Conservation (phyloP, 129 eudicot genomes). For the Escallonia herrerae region DNA sequence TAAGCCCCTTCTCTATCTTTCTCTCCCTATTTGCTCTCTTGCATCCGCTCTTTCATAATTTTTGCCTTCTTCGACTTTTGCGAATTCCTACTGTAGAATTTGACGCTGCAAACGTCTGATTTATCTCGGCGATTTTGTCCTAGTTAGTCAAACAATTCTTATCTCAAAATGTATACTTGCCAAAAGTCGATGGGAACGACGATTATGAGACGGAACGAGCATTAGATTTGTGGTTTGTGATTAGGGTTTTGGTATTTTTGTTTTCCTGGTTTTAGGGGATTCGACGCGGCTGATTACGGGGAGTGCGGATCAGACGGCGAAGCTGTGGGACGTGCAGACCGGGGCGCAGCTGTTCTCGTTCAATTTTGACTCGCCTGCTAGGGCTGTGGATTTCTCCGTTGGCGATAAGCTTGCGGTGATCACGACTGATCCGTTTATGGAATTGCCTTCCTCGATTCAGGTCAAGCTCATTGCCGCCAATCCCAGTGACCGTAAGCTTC, state of each 20-base stretch:
- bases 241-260: neutral
- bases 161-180: neutral
- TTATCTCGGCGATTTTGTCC: too few species aligned
- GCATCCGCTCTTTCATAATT: too few species aligned
- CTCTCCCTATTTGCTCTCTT: neutral
- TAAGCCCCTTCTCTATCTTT: conserved; percentile 8
- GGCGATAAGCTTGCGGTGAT: conserved; percentile 92
- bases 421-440: conserved; percentile 94
- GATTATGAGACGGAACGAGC: too few species aligned
- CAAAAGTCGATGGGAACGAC: neutral
- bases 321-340: conserved; percentile 71
- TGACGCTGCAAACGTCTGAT: too few species aligned
- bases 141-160: neutral
- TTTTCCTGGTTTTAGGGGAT: conserved; percentile 38
- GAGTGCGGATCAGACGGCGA: conserved; percentile 90
- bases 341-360: conserved; percentile 70
- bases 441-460: conserved; percentile 65
- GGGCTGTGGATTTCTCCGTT: conserved; percentile 76
- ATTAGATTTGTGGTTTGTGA: too few species aligned
- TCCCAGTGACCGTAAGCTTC: conserved; percentile 65
- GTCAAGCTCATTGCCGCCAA: conserved; percentile 60
- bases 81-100: too few species aligned
- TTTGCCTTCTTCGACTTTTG: too few species aligned
- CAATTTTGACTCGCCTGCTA: conserved; percentile 77
- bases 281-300: conserved; percentile 68